A percentile compares a stretch with the other conserved stretches of the same genome.
Conservation (phyloP, 192 early-diverging fungal genomes). For the Coemansia aciculifera region DNA sequence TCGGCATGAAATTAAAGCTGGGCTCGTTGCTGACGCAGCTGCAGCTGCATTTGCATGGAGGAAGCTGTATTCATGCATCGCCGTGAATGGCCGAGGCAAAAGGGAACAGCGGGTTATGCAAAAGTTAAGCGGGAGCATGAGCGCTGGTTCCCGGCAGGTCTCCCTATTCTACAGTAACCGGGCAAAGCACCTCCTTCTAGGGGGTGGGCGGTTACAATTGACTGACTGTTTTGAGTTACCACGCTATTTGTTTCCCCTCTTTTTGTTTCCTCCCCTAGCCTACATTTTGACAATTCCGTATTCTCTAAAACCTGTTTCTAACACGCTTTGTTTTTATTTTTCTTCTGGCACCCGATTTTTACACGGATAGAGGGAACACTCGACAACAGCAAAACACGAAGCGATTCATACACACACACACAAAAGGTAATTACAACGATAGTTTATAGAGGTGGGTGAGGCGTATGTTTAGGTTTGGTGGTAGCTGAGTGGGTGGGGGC, state of each 20-base stretch:
- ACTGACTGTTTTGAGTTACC: slow-evolving; percentile 4
- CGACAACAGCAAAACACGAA: slow-evolving; percentile 1
- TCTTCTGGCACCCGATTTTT: neutral
- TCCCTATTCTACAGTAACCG: slow-evolving; percentile 3
- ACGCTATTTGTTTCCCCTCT: neutral
- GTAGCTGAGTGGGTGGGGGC: neutral
- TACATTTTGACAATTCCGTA: neutral
- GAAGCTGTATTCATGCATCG: neutral
- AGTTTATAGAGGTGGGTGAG: neutral
- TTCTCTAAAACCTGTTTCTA: neutral
- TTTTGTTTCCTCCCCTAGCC: neutral
- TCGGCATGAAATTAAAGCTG: slow-evolving; percentile 6
- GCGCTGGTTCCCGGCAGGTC: neutral
- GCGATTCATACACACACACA: neutral
- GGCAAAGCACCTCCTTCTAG: neutral
- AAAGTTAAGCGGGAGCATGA: neutral
- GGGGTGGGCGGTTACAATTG: neutral
- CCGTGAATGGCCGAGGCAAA: neutral
- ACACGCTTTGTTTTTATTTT: neutral
- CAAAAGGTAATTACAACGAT: slow-evolving; percentile 7
- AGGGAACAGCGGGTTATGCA: slow-evolving; percentile 4
- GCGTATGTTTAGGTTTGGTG: slow-evolving; percentile 3
- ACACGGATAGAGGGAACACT: neutral
- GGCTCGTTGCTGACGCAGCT: neutral
- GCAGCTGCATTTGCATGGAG: neutral